Base-by-base conservation (phyloP, 306 rosid genomes). In the Begonia masoniana region DNA sequence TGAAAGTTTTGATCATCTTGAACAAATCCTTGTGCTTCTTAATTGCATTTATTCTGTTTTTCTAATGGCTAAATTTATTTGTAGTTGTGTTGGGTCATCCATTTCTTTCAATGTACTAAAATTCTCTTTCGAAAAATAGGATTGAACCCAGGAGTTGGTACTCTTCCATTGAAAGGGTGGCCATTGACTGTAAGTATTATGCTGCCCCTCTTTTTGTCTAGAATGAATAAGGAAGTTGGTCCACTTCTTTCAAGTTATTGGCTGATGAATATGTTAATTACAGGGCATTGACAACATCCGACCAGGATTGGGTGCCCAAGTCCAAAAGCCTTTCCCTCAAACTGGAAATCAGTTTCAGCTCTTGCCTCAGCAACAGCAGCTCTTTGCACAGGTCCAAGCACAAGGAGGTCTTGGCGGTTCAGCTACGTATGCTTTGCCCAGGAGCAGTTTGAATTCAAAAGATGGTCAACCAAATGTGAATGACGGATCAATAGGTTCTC, bases 141-240 rank as follows among this genome's bases (percentile, higher is more conserved):
- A 55, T 55, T 88, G 65, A 88, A 66, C 74, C 66, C 85, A 4
- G 95, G 86, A 55, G 92, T 79, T 55, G 73, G 91, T 73, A 72
- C 76, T 57, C 84, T 82, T 58, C 84, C 95, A 51, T 52, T 88
- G 73, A 88, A 88, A 78, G 97, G 97, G 66, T 88, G 97, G 95
- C 97, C 97, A 54, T 72, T 88, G 68, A 78, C 95, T 21, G 97
- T 88, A 80, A 77, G 95, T 78, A 71, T 15, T 69, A 50, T 4
- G 48, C 56, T 64, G 46, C 41, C n/a, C n/a, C n/a, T n/a, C n/a
- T n/a, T n/a, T n/a, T n/a, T n/a, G n/a, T n/a, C 48, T 45, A 57
- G 62, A 50, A 50, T 23, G 73, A 36, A 52, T 39, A 58, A 52
- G 24, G 36, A 60, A 57, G 23, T 47, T 26, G 36, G 51, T 13